Evolutionary conservation across 2,329 filamentous ascomycete genomes (phyloP), one percentile per base, ranked within the genome.

Genomic region (Aspergillus pseudoterreus): DNA sequence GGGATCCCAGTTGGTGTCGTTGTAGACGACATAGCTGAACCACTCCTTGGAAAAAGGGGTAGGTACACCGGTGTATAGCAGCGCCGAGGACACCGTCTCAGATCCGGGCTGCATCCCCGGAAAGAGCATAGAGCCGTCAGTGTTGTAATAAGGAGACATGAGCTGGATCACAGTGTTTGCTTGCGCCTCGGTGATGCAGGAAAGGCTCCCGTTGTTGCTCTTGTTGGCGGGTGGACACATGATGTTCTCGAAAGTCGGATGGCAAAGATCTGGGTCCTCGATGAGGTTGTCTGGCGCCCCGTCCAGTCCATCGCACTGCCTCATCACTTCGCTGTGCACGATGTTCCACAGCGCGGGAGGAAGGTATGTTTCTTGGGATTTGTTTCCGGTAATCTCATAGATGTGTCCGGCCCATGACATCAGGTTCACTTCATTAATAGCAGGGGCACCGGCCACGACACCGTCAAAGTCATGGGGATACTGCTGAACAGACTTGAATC

Each of bases 381-480:
- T 69, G 59, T 81, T 82, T 61, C 73, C 77, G 6, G 70, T 68
- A 12, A 71, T 77, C 3, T 77, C 63, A 57, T 73, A 72, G 21
- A 75, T 68, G 14, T 73, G 27, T 73, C 63, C 74, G 75, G 1
- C 71, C 64, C 55, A 75, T 71, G 30, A 82, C 57, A 57, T 79
- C 75, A 38, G 65, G 72, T 78, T 69, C 76, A 80, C 77, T 78
- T 81, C 27, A 11, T 38, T 15, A 11, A 38, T 4, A 0, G 78
- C 72, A 8, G 75, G 69, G 3, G 74, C 78, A 12, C 21, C 75
- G 12, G 80, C 75, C 2, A 83, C 59, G 6, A 80, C 71, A n/a
- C 81, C 82, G 57, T 84, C 80, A 10, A 83, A 83, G 54, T 83
- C 80, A 0, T 76, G 68, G 0, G 82, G 80, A 53, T 75, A 82